Base-by-base conservation (phyloP, 306 rosid species). In the Dryas octopetala region DNA sequence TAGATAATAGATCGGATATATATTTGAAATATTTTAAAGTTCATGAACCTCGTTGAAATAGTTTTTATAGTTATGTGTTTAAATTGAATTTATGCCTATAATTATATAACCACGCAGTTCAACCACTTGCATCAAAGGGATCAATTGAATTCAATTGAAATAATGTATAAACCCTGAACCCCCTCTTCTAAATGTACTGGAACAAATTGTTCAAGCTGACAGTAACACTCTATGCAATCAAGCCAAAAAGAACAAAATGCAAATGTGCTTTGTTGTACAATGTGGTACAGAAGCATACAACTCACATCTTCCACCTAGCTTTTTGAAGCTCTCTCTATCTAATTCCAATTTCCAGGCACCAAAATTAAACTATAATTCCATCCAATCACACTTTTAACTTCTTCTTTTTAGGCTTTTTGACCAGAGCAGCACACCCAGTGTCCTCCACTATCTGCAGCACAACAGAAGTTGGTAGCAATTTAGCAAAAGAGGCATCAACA, bases 371-470 rank as follows among this genome's bases (percentile, higher is more conserved):
- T 40, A 62, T 17, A 58, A 28, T 32, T 14, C 57, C 50, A 44
- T 32, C 61, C 10, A 0, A 47, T 88, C 91, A 88, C 57, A 79
- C 81, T 65, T 82, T 84, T 47, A 81, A 76, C 72, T 85, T 76
- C 83, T 73, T 65, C 72, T 74, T 80, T 79, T 87, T 84, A 7
- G 80, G 81, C 68, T 80, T 89, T 76, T 84, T 80, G 68, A 83
- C 48, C 61, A 73, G 78, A 9, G 81, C 78, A 75, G 81, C 78
- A 75, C 51, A 47, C 19, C 86, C 92, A 46, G 54, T 59, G 61
- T 84, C 86, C 76, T 74, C 88, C 63, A 72, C 70, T 51, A 76
- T 71, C 91, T 84, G 90, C 83, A 59, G 66, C 66, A 76, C 32
- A 80, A 71, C 69, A 81, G 66, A 77, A 71, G 68, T 73, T 13